Percentiles rank a stretch among this genome's conserved stretches.
Evolutionary conservation across 2,329 filamentous ascomycete genomes (phyloP).

Genomic region (Didymella sp.): DNA sequence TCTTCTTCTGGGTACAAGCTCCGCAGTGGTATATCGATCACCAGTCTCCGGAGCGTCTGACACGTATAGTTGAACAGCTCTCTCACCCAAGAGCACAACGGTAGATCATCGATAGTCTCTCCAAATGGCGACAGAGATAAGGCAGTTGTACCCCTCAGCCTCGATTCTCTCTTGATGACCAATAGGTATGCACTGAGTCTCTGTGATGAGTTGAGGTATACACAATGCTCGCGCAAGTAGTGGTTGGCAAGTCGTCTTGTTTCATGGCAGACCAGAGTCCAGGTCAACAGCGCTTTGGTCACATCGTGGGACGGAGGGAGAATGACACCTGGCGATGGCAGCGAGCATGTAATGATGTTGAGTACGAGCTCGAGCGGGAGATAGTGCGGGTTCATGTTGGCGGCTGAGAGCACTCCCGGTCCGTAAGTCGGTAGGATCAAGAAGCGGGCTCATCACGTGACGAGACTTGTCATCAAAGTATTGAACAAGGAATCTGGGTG

Average conservation of each 20-base stretch:
- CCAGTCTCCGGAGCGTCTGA: constrained; percentile 53
- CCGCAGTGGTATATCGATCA: constrained; percentile 59
- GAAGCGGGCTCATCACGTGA: not conserved
- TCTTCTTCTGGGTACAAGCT: constrained; percentile 55
- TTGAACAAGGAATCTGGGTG: too few relatives aligned
- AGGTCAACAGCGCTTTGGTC: constrained; percentile 55
- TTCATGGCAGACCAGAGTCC: constrained; percentile 54
- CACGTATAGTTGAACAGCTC: constrained; percentile 55
- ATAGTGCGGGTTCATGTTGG: constrained; percentile 14
- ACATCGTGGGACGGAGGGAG: constrained; percentile 51
- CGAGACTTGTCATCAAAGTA: not conserved
- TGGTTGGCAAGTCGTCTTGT: constrained; percentile 53
- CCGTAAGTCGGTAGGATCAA: not conserved
- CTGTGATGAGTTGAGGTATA: constrained; percentile 52
- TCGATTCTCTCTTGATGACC: constrained; percentile 23
- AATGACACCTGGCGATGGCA: constrained; percentile 27
- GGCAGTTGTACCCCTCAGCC: constrained; percentile 44
- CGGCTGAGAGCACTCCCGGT: not conserved
- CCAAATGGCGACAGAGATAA: constrained; percentile 46
- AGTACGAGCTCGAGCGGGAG: constrained; percentile 42
- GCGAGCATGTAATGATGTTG: constrained; percentile 34
- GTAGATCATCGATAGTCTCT: constrained; percentile 53
- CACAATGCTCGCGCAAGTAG: constrained; percentile 56
- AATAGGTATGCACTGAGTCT: constrained; percentile 39
- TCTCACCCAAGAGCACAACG: constrained; percentile 51